Base-by-base conservation (phyloP, 352 stramenopile genomes). In the Pythium oligandrum region DNA sequence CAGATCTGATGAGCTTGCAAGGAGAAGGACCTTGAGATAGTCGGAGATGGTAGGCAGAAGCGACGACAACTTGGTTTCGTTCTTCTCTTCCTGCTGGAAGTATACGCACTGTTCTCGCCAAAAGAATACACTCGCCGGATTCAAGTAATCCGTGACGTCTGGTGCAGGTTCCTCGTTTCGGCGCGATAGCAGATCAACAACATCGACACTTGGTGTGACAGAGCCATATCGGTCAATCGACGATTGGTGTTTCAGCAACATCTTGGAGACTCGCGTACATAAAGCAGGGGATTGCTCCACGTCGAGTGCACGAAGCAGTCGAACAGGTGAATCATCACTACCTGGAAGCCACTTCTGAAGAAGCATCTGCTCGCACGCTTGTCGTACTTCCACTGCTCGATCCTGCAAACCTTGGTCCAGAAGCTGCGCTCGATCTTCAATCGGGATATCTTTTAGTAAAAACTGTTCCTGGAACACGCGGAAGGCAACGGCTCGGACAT, bases 41-140 rank as follows among this genome's bases (percentile, higher is more conserved):
- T 87, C 75, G 0, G 75, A 77, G 40, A 93, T 75, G 31, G 82
- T 80, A 8, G 82, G 82, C 10, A 87, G 40, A 31, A 90, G 40
- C 10, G 61, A 59, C 9, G 68, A 68, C 32, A 78, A 48, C 37
- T 84, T 81, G 35, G 88, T 74, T 4, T 71, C 55, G 34, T 86
- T 68, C 3, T 78, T 74, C 40, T 87, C 70, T 8, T 86, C 70
- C 26, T 75, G 71, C 45, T 83, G 74, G 48, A 86, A 88, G 55
- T 85, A 88, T 30, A 76, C 61, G 52, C 82, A 93, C 52, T 93
- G 79, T 53, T 93, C 78, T 55, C 70, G 74, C 82, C 82, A 93
- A 45, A 88, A 90, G 51, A 90, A 93, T 4, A 88, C 70, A 31
- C 70, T 83, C 36, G 83, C 73, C 0, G 71, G 47, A 40, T 58